phyloP scores from a whole-genome alignment of 78 protist species.

The Pigoraptor vietnamica region DNA sequence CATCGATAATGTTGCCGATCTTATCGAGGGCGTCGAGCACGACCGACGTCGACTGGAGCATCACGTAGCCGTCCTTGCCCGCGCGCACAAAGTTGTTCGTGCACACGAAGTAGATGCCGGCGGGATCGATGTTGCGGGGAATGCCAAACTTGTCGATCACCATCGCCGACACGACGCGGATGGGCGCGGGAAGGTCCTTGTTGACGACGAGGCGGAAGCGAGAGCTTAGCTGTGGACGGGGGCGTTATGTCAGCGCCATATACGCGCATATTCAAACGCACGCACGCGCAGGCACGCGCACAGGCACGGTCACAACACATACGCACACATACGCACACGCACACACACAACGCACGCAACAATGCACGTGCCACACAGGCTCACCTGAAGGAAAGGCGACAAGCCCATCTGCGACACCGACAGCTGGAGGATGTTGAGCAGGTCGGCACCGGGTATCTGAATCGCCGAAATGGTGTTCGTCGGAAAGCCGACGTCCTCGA shows the following conservation, averaged over 20 bases:
- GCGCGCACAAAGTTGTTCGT: neutral
- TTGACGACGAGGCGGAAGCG: neutral
- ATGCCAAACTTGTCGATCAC: neutral
- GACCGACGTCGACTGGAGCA: neutral
- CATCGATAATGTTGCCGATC: neutral
- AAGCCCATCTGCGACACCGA: neutral
- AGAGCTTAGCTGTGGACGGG: neutral
- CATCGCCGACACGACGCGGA: neutral
- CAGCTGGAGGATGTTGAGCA: neutral
- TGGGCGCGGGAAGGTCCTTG: neutral
- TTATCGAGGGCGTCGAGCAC: neutral
- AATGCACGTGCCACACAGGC: too few species aligned
- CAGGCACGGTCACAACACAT: too few species aligned
- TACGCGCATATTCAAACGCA: too few species aligned
- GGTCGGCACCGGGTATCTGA: neutral
- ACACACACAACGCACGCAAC: too few species aligned
- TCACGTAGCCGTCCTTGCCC: neutral
- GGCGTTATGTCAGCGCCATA: too few species aligned
- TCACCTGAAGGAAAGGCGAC: neutral
- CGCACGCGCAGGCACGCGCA: neutral
- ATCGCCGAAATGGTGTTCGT: neutral
- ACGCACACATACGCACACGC: too few species aligned
- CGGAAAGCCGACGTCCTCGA: neutral
- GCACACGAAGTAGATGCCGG: neutral
- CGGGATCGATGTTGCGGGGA: neutral